phyloP scores from a whole-genome alignment of 345 rosid genomes.

The Theobroma cacao region DNA sequence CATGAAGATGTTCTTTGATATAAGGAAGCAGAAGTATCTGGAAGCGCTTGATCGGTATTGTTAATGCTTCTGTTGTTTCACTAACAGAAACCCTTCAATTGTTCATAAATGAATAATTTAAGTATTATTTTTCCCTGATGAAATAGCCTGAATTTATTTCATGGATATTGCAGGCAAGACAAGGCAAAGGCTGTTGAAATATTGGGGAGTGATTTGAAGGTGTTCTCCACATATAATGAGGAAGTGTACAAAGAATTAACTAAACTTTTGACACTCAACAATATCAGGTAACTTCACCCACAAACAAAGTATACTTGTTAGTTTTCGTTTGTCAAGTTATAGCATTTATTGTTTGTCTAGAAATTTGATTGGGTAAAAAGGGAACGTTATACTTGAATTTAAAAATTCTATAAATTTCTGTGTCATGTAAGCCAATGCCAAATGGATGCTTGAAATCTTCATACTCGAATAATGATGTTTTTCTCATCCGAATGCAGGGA shows the following conservation, averaged over 20 bases:
- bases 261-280: slow-evolving; percentile 60
- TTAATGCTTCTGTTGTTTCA: not conserved
- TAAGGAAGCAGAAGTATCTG: slow-evolving; percentile 86
- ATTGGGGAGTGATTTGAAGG: slow-evolving; percentile 62
- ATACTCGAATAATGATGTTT: not conserved
- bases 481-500: not conserved
- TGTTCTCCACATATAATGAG: slow-evolving; percentile 67
- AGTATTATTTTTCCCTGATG: not conserved
- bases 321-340: not conserved
- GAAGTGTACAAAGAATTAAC: slow-evolving; percentile 76
- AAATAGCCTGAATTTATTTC: slow-evolving; percentile 16
- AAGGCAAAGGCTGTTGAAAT: slow-evolving; percentile 82
- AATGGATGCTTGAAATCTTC: not conserved
- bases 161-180: not conserved
- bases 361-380: not conserved
- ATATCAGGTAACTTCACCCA: not conserved
- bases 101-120: not conserved
- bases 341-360: not conserved
- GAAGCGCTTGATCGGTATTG: slow-evolving; percentile 81
- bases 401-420: not conserved
- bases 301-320: not conserved
- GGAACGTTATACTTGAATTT: not conserved
- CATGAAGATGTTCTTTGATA: slow-evolving; percentile 86
- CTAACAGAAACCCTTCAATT: not conserved
- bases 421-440: not conserved